Evolutionary conservation across 352 stramenopile species (phyloP).

Genomic region (Globisporangium spiculum): DNA sequence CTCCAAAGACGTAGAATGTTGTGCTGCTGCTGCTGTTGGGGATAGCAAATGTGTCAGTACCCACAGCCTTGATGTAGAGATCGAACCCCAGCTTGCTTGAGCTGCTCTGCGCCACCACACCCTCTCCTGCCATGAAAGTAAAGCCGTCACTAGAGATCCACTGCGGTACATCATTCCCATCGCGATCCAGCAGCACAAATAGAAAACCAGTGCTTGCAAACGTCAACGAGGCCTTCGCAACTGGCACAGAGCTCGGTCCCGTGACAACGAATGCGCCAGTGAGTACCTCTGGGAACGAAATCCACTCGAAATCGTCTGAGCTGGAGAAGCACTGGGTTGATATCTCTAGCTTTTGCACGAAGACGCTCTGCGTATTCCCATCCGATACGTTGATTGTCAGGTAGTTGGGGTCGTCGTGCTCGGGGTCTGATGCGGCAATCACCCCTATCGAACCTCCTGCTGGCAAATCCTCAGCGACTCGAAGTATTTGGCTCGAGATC

Average conservation of each 20-base stretch:
- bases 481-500: conserved; percentile 25
- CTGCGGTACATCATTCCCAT: background rate
- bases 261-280: conserved; percentile 7
- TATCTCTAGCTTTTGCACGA: conserved; percentile 2
- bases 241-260: background rate
- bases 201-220: conserved; percentile 3
- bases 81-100: conserved; percentile 26
- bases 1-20: conserved; percentile 28
- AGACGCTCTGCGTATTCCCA: background rate
- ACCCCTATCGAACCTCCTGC: background rate
- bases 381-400: background rate
- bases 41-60: background rate
- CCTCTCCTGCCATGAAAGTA: conserved; percentile 5
- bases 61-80: conserved; percentile 17
- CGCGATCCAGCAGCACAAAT: conserved; percentile 12
- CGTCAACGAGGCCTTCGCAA: background rate
- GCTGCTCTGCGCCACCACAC: conserved; percentile 26
- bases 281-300: conserved; percentile 5
- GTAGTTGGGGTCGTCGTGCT: conserved; percentile 8
- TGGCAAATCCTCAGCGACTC: conserved; percentile 32
- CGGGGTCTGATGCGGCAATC: conserved; percentile 4
- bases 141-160: conserved; percentile 9
- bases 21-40: background rate
- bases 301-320: conserved; percentile 14
- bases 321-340: conserved; percentile 1